Conservation (phyloP, 1,139 yeast genomes). For the Yamadazyma atmosphaerica region DNA sequence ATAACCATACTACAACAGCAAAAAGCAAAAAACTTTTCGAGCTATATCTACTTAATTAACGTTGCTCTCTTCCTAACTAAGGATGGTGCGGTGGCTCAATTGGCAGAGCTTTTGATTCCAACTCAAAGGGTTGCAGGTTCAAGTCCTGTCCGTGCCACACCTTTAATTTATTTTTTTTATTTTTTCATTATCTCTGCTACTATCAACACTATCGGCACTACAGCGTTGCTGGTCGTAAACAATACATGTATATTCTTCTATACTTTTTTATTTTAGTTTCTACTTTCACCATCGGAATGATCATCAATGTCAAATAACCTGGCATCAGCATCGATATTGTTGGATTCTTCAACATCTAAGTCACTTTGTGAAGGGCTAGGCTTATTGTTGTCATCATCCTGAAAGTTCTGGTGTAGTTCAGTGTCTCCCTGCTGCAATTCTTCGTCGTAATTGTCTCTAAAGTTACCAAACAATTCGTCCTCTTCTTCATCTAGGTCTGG, state of each 20-base stretch:
- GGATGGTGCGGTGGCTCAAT: constrained; percentile 30
- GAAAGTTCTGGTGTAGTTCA: constrained; percentile 17
- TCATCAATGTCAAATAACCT: constrained; percentile 42
- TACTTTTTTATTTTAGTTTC: constrained; percentile 3
- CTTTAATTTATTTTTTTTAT: constrained; percentile 12
- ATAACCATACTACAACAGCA: no score
- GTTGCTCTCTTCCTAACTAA: no score
- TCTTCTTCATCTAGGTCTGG: constrained; percentile 49
- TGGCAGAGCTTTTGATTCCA: constrained; percentile 33
- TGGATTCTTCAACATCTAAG: constrained; percentile 14
- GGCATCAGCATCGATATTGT: constrained; percentile 25
- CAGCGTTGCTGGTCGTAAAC: no score
- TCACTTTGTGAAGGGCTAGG: constrained; percentile 4
- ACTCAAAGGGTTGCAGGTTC: constrained; percentile 34
- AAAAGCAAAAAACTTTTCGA: no score
- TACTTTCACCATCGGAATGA: constrained; percentile 29
- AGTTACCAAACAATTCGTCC: constrained; percentile 51
- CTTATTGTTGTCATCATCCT: constrained; percentile 15
- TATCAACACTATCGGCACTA: no score
- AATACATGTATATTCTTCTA: not conserved
- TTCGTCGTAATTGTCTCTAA: constrained; percentile 49
- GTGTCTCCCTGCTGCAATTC: constrained; percentile 39
- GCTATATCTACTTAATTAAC: no score
- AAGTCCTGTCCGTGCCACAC: constrained; percentile 31
- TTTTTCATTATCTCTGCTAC: no score